Percentiles rank a stretch among this genome's conserved stretches.
Conservation (phyloP, 306 rosid genomes). For the Malus sieversii region DNA sequence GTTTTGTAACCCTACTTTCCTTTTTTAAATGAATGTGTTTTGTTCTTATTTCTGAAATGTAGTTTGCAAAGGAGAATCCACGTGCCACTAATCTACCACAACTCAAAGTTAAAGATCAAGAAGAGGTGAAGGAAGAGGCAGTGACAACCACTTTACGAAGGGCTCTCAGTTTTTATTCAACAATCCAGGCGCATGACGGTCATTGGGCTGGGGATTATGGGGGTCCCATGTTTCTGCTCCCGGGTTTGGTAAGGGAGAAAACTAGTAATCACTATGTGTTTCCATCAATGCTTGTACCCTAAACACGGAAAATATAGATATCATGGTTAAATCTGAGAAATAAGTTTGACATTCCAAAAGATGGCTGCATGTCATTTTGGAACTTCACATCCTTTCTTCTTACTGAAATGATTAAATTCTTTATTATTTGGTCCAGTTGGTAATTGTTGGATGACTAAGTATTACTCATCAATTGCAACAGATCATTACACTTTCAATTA, state of each 20-base stretch:
- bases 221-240: slow-evolving; percentile 34
- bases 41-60: background rate
- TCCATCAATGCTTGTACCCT: background rate
- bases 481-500: slow-evolving; percentile 29
- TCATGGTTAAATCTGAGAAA: background rate
- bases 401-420: background rate
- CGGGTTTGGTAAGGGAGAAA: slow-evolving; percentile 27
- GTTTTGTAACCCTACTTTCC: background rate
- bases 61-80: slow-evolving; percentile 27
- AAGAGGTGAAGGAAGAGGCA: slow-evolving; percentile 22
- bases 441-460: background rate
- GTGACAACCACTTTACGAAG: slow-evolving; percentile 21
- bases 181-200: slow-evolving; percentile 33
- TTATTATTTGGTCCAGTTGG: background rate
- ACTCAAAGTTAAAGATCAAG: slow-evolving; percentile 25
- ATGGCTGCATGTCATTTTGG: background rate
- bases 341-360: background rate
- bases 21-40: background rate
- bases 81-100: slow-evolving; percentile 17
- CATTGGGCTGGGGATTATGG: slow-evolving; percentile 41
- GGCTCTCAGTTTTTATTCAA: slow-evolving; percentile 27
- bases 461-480: slow-evolving; percentile 6
- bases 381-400: slow-evolving; percentile 1
- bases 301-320: background rate
- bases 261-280: background rate